These are phyloP conservation scores for Punica granatum DNA, from an alignment of 345 rosid species.

Conservation along the genomic window DNA sequence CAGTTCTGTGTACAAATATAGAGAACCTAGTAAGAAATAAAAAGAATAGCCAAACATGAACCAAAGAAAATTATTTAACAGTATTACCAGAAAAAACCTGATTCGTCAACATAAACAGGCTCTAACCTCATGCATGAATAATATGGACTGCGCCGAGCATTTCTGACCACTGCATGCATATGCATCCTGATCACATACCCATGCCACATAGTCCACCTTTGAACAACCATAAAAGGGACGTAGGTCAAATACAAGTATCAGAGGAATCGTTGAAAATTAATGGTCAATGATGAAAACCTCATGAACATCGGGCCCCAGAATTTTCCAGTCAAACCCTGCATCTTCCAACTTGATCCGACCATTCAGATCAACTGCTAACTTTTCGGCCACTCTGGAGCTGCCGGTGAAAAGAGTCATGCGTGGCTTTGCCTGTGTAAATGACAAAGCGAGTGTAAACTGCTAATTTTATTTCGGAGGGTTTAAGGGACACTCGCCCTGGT, in stretches of 20 bases:
- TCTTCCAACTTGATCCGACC: slow-evolving; percentile 93
- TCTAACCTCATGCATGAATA: slow-evolving; percentile 92
- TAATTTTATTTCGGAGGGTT: background rate
- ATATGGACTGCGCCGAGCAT: slow-evolving; percentile 92
- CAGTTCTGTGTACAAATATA: slow-evolving; percentile 50
- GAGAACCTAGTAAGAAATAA: background rate
- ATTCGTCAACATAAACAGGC: background rate
- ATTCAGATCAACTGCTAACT: slow-evolving; percentile 81
- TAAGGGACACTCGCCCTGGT: background rate
- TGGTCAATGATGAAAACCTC: slow-evolving; percentile 42
- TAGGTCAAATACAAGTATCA: slow-evolving; percentile 5
- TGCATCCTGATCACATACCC: slow-evolving; percentile 99
- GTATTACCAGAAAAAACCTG: background rate
- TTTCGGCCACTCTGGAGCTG: slow-evolving; percentile 94
- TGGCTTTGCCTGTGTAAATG: slow-evolving; percentile 62
- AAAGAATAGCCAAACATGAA: background rate
- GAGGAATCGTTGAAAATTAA: background rate
- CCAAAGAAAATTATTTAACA: background rate
- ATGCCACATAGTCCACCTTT: slow-evolving; percentile 90
- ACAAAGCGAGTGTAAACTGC: background rate
- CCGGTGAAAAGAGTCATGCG: slow-evolving; percentile 97
- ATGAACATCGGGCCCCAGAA: slow-evolving; percentile 91
- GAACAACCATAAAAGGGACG: slow-evolving; percentile 11
- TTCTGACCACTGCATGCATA: slow-evolving; percentile 99
- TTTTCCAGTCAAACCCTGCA: slow-evolving; percentile 99